Evolutionary conservation across 495 filamentous ascomycete species (phyloP).

Genomic region (Daldinia grandis): DNA sequence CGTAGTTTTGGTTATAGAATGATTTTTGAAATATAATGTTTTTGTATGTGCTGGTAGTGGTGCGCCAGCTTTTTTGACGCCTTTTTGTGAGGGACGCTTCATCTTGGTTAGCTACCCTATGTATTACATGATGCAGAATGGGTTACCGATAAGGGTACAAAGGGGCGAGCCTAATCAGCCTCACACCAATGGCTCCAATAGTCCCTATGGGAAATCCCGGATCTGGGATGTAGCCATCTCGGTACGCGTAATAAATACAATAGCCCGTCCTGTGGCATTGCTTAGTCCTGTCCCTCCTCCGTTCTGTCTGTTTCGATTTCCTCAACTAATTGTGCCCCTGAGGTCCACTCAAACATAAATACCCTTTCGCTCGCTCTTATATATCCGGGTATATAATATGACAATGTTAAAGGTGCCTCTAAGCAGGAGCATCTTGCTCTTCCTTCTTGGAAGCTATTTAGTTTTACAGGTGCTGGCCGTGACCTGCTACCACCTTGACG

Average conservation of each 20-base stretch:
- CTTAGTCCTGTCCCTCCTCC: background rate
- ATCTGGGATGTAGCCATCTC: background rate
- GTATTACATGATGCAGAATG: background rate
- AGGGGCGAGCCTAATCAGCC: constrained; percentile 18
- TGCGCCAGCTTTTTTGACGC: no score
- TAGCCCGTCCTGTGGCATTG: background rate
- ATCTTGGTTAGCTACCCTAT: background rate
- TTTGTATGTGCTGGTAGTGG: no score
- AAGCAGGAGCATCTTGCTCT: constrained; percentile 12
- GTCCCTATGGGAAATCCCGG: constrained; percentile 2
- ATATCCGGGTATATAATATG: background rate
- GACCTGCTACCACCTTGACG: constrained; percentile 30
- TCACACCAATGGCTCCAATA: background rate
- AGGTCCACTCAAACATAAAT: constrained; percentile 8
- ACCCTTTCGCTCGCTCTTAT: constrained; percentile 8
- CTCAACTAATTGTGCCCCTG: constrained; percentile 1
- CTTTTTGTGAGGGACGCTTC: background rate
- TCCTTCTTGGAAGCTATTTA: constrained; percentile 22
- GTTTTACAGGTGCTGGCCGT: constrained; percentile 21
- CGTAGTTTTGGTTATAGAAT: no score
- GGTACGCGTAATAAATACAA: constrained; percentile 15
- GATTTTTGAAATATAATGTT: no score
- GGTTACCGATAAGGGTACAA: constrained; percentile 1
- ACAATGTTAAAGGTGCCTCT: constrained; percentile 14
- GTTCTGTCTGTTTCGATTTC: background rate